These are phyloP conservation scores for Elaeis oleifera DNA, from an alignment of 202 grass and related monocot genomes.

Conservation along the genomic window DNA sequence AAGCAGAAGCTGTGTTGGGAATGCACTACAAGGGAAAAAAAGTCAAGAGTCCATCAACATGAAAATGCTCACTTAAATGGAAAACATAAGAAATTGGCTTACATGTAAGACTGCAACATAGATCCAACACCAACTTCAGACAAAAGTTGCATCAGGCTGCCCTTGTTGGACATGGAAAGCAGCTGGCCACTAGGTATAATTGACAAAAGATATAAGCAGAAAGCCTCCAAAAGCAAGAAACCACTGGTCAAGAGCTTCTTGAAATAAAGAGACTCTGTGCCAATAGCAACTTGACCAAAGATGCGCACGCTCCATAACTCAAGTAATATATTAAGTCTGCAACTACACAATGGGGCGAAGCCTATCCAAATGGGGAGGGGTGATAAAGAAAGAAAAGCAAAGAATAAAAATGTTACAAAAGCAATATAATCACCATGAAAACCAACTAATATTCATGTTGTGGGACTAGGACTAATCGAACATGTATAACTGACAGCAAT, in stretches of 20 bases:
- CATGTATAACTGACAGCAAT: too few species aligned
- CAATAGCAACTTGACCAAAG: slow-evolving; percentile 36
- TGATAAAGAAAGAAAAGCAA: too few species aligned
- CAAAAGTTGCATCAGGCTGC: slow-evolving; percentile 39
- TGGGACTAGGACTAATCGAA: too few species aligned
- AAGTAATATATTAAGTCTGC: slow-evolving; percentile 30
- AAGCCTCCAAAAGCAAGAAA: slow-evolving; percentile 51
- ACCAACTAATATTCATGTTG: too few species aligned
- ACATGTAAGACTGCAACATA: slow-evolving; percentile 43
- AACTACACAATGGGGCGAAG: slow-evolving; percentile 35
- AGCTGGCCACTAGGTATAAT: slow-evolving; percentile 63
- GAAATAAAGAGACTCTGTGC: slow-evolving; percentile 37
- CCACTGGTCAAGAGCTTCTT: slow-evolving; percentile 68
- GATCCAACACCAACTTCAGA: slow-evolving; percentile 41
- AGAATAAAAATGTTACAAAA: too few species aligned
- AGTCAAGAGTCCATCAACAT: slow-evolving; percentile 14
- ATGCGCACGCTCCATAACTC: slow-evolving; percentile 68
- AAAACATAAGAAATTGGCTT: slow-evolving; percentile 24
- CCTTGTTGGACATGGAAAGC: slow-evolving; percentile 40
- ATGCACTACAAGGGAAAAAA: slow-evolving; percentile 24
- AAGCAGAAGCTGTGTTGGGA: slow-evolving; percentile 26
- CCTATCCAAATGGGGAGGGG: slow-evolving; percentile 20
- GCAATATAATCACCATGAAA: too few species aligned
- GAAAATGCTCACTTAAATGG: slow-evolving; percentile 3
- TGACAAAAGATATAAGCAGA: slow-evolving; percentile 55